Base-by-base conservation (phyloP, 495 filamentous ascomycete genomes). In the Lepraria neglecta region DNA sequence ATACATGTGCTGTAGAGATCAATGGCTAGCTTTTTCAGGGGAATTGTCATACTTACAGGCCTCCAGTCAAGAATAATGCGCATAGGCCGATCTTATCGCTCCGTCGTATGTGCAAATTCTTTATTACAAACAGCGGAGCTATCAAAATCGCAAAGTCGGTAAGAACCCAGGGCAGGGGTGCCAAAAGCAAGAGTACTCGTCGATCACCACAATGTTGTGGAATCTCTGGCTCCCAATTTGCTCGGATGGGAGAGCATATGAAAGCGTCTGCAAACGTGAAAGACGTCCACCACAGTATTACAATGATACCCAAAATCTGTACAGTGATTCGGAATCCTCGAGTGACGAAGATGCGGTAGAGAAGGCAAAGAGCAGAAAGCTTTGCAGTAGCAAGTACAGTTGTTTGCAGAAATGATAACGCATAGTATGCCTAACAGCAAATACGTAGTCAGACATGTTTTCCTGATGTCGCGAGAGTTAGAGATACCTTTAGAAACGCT, bases 301-400 rank as follows among this genome's bases (percentile, higher is more conserved):
- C 54, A 17, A 63, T 62, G 33, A 30, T 19, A 21, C 19, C 60
- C 14, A 65, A 46, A 5, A 63, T 40, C 14, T 31, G 28, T 6
- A 56, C 55, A 4, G 53, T 44, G 19, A 65, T 27, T 11, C 47
- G 51, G 38, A 65, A 65, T 19, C 21, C 15, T 9, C 45, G 52
- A 5, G 33, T 51, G 43, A 62, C 43, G 38, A 65, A 65, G 14
- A 65, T 59, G 24, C 47, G 59, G 31, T 63, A n/a, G n/a, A 63
- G 60, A 2, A 47, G 9, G 3, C 14, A 1, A 21, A 47, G 45
- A 4, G 19, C 21, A 2, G 45, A 47, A 17, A 47, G 19, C 19
- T 47, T 47, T 3, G 4, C 19, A 3, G 19, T 19, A 3, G 9
- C 4, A 7, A 21, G 45, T 4, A 17, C 45, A 3, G 45, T 44